Evolutionary conservation across 192 early-diverging fungal genomes (phyloP).

Genomic region (Paraglomus occultum): DNA sequence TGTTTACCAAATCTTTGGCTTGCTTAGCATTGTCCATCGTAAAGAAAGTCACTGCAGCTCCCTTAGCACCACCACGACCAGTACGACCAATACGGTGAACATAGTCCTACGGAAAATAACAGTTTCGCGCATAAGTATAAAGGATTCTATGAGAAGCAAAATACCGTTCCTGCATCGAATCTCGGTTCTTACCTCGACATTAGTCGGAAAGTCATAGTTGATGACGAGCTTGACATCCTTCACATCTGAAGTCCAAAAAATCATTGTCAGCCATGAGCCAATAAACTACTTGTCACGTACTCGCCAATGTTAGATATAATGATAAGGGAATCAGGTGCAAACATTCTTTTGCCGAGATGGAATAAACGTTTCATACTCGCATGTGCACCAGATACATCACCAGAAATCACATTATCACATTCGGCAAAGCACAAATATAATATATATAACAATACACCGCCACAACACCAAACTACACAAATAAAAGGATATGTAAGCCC

Average conservation of each 20-base stretch:
- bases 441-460: constrained; percentile 9
- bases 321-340: background rate
- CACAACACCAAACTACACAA: background rate
- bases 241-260: constrained; percentile 58
- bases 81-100: constrained; percentile 97
- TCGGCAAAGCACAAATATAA: too few species aligned
- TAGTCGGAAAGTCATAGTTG: constrained; percentile 94
- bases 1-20: constrained; percentile 80
- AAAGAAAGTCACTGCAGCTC: constrained; percentile 93
- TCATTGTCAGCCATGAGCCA: constrained; percentile 32
- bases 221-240: constrained; percentile 97
- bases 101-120: constrained; percentile 62
- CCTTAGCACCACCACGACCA: constrained; percentile 87
- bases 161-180: constrained; percentile 12
- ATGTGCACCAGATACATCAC: background rate
- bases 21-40: constrained; percentile 82
- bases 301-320: background rate
- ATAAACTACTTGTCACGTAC: background rate
- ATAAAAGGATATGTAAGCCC: constrained; percentile 32
- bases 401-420: too few species aligned
- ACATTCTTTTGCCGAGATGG: background rate
- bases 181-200: constrained; percentile 52
- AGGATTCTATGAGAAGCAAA: constrained; percentile 27
- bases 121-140: background rate
- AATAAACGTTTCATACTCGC: background rate